Conservation (phyloP, 2,329 filamentous ascomycete species). For the Alternaria brassicae region DNA sequence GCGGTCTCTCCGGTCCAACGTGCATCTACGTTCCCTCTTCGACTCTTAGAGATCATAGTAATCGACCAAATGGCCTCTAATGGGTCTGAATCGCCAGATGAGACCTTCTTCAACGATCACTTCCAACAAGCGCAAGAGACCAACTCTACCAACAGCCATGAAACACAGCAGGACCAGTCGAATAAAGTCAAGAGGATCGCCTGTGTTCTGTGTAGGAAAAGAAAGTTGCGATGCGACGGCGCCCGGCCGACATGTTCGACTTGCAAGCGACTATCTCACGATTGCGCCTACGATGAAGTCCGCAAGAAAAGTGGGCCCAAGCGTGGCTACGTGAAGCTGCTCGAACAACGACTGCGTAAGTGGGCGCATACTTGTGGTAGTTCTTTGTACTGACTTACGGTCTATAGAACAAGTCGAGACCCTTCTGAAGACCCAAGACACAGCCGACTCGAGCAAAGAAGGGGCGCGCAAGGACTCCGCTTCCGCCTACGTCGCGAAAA, state of each 20-base stretch:
- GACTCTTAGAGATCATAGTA: constrained; percentile 3
- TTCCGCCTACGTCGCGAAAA: constrained; percentile 44
- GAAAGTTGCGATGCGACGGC: constrained; percentile 91
- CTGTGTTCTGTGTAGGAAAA: constrained; percentile 90
- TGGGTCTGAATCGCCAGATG: constrained; percentile 51
- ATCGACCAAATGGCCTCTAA: constrained; percentile 39
- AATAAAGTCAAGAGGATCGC: constrained; percentile 80
- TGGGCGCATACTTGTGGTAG: constrained; percentile 20
- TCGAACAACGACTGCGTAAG: constrained; percentile 91
- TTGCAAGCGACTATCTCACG: constrained; percentile 83
- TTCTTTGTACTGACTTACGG: constrained; percentile 16
- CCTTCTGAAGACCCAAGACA: constrained; percentile 80
- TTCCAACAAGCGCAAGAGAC: constrained; percentile 52
- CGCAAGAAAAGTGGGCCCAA: constrained; percentile 94
- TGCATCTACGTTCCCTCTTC: constrained; percentile 15
- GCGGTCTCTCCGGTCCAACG: constrained; percentile 10
- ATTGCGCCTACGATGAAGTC: constrained; percentile 90
- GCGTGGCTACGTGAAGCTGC: constrained; percentile 89
- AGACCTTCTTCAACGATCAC: constrained; percentile 64
- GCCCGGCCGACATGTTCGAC: constrained; percentile 84
- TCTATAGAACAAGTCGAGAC: constrained; percentile 87
- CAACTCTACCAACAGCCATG: constrained; percentile 51
- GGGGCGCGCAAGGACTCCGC: constrained; percentile 31
- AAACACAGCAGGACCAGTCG: constrained; percentile 54
- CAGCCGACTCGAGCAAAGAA: constrained; percentile 45